phyloP scores from a whole-genome alignment of 2,329 filamentous ascomycete species.

The Purpureocillium lavendulum region DNA sequence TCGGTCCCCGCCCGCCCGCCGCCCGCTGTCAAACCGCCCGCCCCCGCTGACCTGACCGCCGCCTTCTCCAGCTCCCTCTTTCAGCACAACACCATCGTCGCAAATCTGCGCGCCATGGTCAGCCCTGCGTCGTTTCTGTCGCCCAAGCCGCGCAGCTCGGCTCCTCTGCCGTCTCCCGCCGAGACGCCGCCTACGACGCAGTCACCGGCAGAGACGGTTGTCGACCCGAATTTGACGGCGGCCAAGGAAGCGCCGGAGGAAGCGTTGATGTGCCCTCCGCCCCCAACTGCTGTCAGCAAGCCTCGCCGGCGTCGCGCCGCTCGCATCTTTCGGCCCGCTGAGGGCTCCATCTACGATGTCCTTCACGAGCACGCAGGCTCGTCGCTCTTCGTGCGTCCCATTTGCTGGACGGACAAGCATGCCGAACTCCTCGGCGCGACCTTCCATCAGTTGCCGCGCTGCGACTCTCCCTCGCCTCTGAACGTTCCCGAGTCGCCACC shows the following conservation, averaged over 20 bases:
- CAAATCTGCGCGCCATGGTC: constrained; percentile 20
- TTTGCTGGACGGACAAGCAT: constrained; percentile 49
- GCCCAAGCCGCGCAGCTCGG: not conserved
- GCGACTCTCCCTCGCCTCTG: constrained; percentile 31
- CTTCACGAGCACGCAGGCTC: constrained; percentile 38
- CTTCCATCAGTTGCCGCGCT: constrained; percentile 34
- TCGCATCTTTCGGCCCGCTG: constrained; percentile 30
- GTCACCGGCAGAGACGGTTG: constrained; percentile 7
- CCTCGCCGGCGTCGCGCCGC: not conserved
- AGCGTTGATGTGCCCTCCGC: not conserved
- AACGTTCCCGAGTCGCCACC: constrained; percentile 18
- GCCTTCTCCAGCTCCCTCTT: constrained; percentile 12
- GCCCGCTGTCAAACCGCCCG: too few species aligned
- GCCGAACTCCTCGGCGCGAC: constrained; percentile 35
- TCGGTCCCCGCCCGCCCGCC: constrained; percentile 11
- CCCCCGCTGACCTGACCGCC: too few species aligned
- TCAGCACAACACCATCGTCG: constrained; percentile 16
- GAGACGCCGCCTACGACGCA: constrained; percentile 18
- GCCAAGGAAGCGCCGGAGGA: not conserved
- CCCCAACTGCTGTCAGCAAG: not conserved
- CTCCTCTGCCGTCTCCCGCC: constrained; percentile 4
- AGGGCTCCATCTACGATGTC: constrained; percentile 43
- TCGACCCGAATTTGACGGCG: not conserved
- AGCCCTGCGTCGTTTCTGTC: constrained; percentile 11
- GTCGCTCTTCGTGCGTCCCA: constrained; percentile 42